Conservation (phyloP, 176 grass and related monocot species). For the Musa schizocarpa region DNA sequence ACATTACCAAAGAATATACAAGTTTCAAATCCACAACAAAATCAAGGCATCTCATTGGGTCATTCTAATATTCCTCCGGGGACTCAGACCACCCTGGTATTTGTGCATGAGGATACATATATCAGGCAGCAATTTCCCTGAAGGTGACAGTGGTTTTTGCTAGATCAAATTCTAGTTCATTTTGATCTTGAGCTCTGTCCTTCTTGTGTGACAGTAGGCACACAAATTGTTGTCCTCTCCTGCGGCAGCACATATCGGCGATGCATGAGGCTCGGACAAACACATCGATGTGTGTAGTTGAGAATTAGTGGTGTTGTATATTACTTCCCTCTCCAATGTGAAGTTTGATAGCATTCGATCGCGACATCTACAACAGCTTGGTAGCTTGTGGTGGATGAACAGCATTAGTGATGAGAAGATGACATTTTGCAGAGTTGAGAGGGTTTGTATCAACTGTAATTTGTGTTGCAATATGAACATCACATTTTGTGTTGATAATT, state of each 20-base stretch:
- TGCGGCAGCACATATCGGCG: not conserved
- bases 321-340: not conserved
- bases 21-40: slow-evolving; percentile 27
- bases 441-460: not conserved
- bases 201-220: too few relatives aligned
- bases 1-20: slow-evolving; percentile 41
- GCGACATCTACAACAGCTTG: not conserved
- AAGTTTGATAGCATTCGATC: not conserved
- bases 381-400: not conserved
- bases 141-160: not conserved
- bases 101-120: slow-evolving; percentile 96
- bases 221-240: not conserved
- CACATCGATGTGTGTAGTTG: not conserved
- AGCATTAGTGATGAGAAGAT: too few relatives aligned
- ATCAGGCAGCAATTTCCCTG: slow-evolving; percentile 72
- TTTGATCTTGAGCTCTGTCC: not conserved
- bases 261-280: not conserved
- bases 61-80: slow-evolving; percentile 68
- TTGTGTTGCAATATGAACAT: not conserved
- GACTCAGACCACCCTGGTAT: slow-evolving; percentile 61
- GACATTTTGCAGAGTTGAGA: not conserved
- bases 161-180: not conserved
- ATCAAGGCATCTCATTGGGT: slow-evolving; percentile 68
- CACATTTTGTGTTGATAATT: not conserved
- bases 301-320: not conserved